Percentiles rank a stretch among this genome's conserved stretches.
These are phyloP conservation scores for Sporothrix schenckii DNA, from an alignment of 2,329 filamentous ascomycete genomes.

Conservation along the genomic window DNA sequence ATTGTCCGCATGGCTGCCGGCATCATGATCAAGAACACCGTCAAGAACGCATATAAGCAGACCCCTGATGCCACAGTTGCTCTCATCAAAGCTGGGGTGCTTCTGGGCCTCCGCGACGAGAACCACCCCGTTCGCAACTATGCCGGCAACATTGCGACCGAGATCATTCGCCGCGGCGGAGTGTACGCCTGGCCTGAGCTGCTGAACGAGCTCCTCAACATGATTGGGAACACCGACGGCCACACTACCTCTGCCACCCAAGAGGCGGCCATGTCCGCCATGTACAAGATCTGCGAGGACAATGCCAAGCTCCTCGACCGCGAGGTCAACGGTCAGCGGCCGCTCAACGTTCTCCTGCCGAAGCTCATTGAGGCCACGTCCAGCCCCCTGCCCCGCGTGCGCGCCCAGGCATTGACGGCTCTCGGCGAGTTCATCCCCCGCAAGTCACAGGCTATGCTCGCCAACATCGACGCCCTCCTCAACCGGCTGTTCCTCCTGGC, in stretches of 20 bases:
- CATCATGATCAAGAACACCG: constrained; percentile 94
- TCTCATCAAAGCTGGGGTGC: constrained; percentile 78
- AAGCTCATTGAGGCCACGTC: constrained; percentile 86
- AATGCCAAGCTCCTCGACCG: constrained; percentile 83
- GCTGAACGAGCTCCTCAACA: constrained; percentile 76
- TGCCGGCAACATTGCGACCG: constrained; percentile 91
- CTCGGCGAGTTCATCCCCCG: constrained; percentile 92
- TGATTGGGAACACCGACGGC: constrained; percentile 73
- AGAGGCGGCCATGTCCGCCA: constrained; percentile 89
- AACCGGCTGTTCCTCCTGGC: constrained; percentile 81
- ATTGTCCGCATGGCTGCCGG: constrained; percentile 83
- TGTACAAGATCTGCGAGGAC: constrained; percentile 96
- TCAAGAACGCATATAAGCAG: constrained; percentile 72
- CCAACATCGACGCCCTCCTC: constrained; percentile 78
- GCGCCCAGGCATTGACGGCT: constrained; percentile 75
- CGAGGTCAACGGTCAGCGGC: constrained; percentile 85
- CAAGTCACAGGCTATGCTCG: constrained; percentile 78
- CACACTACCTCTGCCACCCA: constrained; percentile 72
- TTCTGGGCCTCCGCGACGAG: constrained; percentile 78
- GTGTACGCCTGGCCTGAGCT: constrained; percentile 90
- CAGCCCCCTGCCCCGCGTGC: constrained; percentile 74
- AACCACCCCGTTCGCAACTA: constrained; percentile 83
- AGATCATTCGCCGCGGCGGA: constrained; percentile 81
- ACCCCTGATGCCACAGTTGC: constrained; percentile 73
- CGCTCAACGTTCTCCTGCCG: constrained; percentile 84